Conservation (phyloP, 2,329 filamentous ascomycete genomes). For the Cordyceps sp. region DNA sequence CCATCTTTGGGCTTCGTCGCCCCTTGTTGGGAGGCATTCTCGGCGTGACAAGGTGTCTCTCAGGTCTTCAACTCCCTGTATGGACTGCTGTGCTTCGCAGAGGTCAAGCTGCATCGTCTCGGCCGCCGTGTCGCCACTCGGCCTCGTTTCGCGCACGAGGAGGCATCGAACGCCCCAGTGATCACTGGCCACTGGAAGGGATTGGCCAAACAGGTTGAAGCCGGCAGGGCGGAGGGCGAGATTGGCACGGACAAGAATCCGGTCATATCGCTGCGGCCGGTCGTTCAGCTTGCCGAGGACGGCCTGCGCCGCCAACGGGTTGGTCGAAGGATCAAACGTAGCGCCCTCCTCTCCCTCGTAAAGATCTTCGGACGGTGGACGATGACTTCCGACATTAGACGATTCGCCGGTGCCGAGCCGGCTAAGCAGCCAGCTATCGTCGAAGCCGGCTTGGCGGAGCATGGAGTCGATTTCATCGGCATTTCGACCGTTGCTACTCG, state of each 20-base stretch:
- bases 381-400: slow-evolving; percentile 8
- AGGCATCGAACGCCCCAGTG: slow-evolving; percentile 9
- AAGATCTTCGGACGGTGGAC: slow-evolving; percentile 15
- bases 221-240: slow-evolving; percentile 14
- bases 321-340: slow-evolving; percentile 44
- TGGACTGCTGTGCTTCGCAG: not conserved
- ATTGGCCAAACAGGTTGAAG: slow-evolving; percentile 41
- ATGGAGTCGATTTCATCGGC: slow-evolving; percentile 23
- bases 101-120: not conserved
- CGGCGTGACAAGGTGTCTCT: not conserved
- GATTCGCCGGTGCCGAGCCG: slow-evolving; percentile 25
- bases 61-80: not conserved
- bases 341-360: slow-evolving; percentile 46
- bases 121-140: not conserved
- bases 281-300: slow-evolving; percentile 16
- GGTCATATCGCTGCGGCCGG: slow-evolving; percentile 43
- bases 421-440: slow-evolving; percentile 34
- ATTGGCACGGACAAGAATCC: slow-evolving; percentile 36
- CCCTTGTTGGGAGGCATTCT: not conserved
- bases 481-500: no score
- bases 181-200: slow-evolving; percentile 22
- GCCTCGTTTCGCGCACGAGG: not conserved
- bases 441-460: slow-evolving; percentile 26
- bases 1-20: not conserved
- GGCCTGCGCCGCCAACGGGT: slow-evolving; percentile 36